phyloP scores from a whole-genome alignment of 495 filamentous ascomycete genomes.

The Oidiodendron maius region DNA sequence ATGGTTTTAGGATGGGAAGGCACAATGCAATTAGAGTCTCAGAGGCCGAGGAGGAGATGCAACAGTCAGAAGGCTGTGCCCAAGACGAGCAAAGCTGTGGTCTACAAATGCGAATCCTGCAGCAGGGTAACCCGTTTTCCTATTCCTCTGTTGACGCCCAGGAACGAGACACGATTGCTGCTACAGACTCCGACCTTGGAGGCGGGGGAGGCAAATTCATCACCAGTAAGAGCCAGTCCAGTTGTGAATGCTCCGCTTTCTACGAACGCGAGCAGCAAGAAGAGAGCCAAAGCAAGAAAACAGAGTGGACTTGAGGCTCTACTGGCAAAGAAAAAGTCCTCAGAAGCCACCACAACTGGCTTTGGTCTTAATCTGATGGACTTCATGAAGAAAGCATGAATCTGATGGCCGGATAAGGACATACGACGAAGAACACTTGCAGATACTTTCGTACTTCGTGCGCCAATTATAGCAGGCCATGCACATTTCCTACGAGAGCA shows the following conservation, averaged over 20 bases:
- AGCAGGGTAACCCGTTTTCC: constrained; percentile 30
- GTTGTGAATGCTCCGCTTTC: constrained; percentile 6
- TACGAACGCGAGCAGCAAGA: constrained; percentile 44
- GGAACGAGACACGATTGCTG: not conserved
- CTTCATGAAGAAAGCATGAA: constrained; percentile 39
- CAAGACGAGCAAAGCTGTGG: constrained; percentile 9
- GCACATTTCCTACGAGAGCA: too few relatives aligned
- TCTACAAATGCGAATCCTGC: constrained; percentile 40
- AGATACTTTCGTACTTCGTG: too few relatives aligned
- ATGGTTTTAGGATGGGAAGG: constrained; percentile 36
- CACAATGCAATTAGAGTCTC: constrained; percentile 28
- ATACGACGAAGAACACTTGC: too few relatives aligned
- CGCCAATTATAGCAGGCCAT: too few relatives aligned
- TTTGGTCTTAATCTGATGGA: constrained; percentile 44
- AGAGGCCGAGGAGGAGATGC: constrained; percentile 3
- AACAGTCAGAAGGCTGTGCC: not conserved
- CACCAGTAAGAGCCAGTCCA: not conserved
- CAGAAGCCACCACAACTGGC: constrained; percentile 18
- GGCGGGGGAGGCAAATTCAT: not conserved
- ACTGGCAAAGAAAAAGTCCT: constrained; percentile 34
- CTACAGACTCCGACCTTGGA: not conserved
- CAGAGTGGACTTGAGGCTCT: constrained; percentile 44
- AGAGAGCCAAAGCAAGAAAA: constrained; percentile 47
- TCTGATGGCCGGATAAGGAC: too few relatives aligned
- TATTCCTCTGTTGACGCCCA: constrained; percentile 15